Percentiles rank a stretch among this genome's conserved stretches.
phyloP scores from a whole-genome alignment of 495 filamentous ascomycete genomes.

The Gamarada debralockiae region DNA sequence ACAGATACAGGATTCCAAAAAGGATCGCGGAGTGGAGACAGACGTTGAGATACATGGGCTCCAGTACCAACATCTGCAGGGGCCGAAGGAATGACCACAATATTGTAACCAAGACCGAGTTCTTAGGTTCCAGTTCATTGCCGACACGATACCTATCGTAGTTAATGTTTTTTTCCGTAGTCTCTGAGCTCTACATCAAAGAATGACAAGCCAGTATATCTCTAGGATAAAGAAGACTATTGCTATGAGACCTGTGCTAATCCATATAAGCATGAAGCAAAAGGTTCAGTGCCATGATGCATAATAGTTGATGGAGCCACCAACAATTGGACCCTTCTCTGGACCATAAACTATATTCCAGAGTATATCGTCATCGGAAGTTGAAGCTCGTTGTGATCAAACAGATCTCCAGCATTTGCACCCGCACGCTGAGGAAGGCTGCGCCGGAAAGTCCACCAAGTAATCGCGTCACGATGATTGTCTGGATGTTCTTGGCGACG shows the following conservation, averaged over 20 bases:
- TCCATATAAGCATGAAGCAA: background rate
- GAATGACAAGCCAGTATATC: background rate
- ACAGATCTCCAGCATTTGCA: slow-evolving; percentile 35
- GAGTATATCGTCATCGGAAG: slow-evolving; percentile 7
- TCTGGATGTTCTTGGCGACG: slow-evolving; percentile 73
- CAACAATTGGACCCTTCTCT: slow-evolving; percentile 42
- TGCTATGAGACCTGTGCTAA: background rate
- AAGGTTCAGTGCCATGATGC: background rate
- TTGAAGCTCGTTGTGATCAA: background rate
- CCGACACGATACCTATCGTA: slow-evolving; percentile 13
- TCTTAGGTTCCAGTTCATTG: slow-evolving; percentile 61
- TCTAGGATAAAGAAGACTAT: background rate
- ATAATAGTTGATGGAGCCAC: slow-evolving; percentile 37
- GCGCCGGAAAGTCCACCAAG: slow-evolving; percentile 76
- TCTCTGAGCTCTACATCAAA: background rate
- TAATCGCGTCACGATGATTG: slow-evolving; percentile 77
- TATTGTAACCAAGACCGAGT: slow-evolving; percentile 40
- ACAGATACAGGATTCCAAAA: slow-evolving; percentile 77
- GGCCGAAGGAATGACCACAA: slow-evolving; percentile 65
- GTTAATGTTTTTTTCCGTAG: background rate
- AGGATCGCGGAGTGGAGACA: slow-evolving; percentile 68
- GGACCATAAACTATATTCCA: slow-evolving; percentile 28
- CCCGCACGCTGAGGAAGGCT: slow-evolving; percentile 87
- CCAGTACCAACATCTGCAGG: slow-evolving; percentile 72
- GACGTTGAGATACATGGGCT: slow-evolving; percentile 82